These are phyloP conservation scores for Cudoniella acicularis DNA, from an alignment of 495 filamentous ascomycete species.

Conservation along the genomic window DNA sequence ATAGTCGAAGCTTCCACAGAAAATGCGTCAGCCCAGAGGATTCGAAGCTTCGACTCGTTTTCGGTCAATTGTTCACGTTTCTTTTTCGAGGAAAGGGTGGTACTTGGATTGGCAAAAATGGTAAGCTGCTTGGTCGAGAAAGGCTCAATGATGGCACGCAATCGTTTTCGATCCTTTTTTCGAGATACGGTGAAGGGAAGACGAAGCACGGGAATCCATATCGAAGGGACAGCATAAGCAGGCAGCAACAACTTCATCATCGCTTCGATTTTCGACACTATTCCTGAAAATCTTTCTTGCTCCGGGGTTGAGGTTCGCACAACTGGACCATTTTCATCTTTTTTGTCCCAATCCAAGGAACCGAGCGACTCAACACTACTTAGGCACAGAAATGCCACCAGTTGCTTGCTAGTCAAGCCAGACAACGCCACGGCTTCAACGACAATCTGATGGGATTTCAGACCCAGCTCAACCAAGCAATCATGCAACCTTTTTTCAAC, in stretches of 20 bases:
- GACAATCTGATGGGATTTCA: too few species aligned
- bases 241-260: too few species aligned
- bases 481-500: conserved; percentile 38
- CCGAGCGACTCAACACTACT: background rate
- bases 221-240: too few species aligned
- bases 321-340: background rate
- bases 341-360: background rate
- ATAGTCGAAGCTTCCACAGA: conserved; percentile 19
- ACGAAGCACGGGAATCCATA: too few species aligned
- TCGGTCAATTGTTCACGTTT: too few species aligned
- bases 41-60: background rate
- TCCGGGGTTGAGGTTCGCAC: background rate
- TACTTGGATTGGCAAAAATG: too few species aligned
- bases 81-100: too few species aligned
- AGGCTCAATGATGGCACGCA: too few species aligned
- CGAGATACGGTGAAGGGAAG: too few species aligned
- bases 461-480: background rate
- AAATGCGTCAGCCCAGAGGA: background rate
- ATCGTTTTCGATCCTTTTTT: too few species aligned
- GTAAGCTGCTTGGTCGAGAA: too few species aligned
- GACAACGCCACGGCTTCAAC: background rate
- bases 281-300: background rate
- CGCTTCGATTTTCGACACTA: background rate
- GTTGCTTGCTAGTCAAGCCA: background rate
- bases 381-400: background rate